A percentile compares a stretch with the other conserved stretches of the same genome.
Conservation (phyloP, 2,329 filamentous ascomycete genomes). For the Alternaria gaisen region DNA sequence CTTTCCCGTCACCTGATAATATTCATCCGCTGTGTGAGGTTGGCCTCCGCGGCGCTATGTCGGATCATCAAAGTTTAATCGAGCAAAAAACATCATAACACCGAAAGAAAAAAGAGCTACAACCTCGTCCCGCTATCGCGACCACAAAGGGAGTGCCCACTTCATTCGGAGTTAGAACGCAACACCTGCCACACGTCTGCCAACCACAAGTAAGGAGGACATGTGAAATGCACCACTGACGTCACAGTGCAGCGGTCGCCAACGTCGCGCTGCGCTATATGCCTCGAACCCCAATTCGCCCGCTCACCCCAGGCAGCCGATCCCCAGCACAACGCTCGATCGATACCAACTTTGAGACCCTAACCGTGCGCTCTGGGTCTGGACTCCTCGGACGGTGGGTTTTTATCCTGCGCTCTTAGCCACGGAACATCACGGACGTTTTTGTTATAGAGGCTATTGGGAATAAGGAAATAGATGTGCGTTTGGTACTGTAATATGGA, state of each 20-base stretch:
- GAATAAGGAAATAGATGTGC: slow-evolving; percentile 10
- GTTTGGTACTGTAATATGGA: neutral
- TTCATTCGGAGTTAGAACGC: neutral
- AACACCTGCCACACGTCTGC: neutral
- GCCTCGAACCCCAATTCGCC: neutral
- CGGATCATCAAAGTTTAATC: neutral
- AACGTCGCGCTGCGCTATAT: slow-evolving; percentile 15
- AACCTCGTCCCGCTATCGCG: neutral
- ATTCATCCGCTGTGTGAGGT: neutral
- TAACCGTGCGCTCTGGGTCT: slow-evolving; percentile 1
- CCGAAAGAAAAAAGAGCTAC: neutral
- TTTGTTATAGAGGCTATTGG: neutral
- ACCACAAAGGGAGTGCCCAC: neutral
- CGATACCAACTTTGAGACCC: slow-evolving; percentile 9
- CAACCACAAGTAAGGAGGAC: neutral
- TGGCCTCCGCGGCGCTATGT: neutral
- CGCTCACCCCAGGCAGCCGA: slow-evolving; percentile 3
- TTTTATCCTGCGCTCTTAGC: neutral
- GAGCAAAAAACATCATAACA: neutral
- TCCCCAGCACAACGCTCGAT: slow-evolving; percentile 23
- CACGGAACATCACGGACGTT: neutral
- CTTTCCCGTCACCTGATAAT: neutral
- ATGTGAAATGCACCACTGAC: slow-evolving; percentile 12
- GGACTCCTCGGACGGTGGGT: neutral
- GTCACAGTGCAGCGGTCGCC: slow-evolving; percentile 26